phyloP scores from a whole-genome alignment of 345 rosid species.

The Conringia planisiliqua region DNA sequence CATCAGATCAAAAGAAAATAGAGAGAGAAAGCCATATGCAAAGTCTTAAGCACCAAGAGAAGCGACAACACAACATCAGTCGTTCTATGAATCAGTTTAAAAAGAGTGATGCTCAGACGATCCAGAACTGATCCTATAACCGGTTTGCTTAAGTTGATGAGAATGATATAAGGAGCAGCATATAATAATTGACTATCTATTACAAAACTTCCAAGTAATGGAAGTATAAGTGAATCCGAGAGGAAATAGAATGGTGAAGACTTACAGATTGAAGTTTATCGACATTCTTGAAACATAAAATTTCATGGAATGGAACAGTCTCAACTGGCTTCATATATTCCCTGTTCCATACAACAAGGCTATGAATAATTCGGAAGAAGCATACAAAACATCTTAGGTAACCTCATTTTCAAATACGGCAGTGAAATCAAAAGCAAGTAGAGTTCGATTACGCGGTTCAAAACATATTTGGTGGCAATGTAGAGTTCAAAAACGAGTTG shows the following conservation, averaged over 20 bases:
- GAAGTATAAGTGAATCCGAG: background rate
- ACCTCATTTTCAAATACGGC: background rate
- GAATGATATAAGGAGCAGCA: constrained; percentile 1
- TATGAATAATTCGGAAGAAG: background rate
- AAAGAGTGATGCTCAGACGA: background rate
- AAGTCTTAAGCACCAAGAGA: constrained; percentile 13
- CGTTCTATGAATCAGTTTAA: background rate
- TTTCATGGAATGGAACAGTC: constrained; percentile 62
- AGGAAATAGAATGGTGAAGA: constrained; percentile 15
- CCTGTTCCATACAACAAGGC: constrained; percentile 42
- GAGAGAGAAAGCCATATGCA: background rate
- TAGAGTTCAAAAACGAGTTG: background rate
- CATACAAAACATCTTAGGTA: background rate
- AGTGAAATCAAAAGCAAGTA: constrained; percentile 3
- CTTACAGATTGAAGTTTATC: constrained; percentile 75
- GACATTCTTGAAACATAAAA: constrained; percentile 73
- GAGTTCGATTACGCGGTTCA: background rate
- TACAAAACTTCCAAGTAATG: background rate
- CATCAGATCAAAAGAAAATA: background rate
- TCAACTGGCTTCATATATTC: constrained; percentile 77
- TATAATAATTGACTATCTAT: background rate
- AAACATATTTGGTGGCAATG: background rate
- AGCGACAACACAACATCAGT: background rate
- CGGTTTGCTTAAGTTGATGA: constrained; percentile 15
- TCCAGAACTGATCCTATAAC: constrained; percentile 17